Conservation (phyloP, 1,284 basidiomycete species). For the Stereum hirsutum region DNA sequence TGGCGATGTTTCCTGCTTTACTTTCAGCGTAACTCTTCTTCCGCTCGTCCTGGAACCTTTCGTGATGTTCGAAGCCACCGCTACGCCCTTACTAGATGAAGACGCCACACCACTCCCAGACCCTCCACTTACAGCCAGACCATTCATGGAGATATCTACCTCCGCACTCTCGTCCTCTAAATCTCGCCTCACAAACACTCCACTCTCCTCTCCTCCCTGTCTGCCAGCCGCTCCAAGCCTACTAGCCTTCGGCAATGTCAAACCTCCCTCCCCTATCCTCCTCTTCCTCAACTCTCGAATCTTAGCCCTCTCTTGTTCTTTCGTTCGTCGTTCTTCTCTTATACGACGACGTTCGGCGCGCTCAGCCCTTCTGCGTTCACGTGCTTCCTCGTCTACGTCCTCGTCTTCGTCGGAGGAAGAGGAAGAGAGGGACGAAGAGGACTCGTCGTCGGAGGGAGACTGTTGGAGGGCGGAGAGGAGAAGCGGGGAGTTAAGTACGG, state of each 20-base stretch:
- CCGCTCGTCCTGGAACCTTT: too few relatives aligned
- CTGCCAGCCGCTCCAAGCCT: too few relatives aligned
- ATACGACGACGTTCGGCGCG: too few relatives aligned
- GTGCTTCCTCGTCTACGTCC: constrained; percentile 27
- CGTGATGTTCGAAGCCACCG: too few relatives aligned
- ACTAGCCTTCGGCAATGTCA: constrained; percentile 14
- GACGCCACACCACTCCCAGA: too few relatives aligned
- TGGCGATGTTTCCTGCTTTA: background rate
- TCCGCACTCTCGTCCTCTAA: constrained; percentile 49
- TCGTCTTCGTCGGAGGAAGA: too few relatives aligned
- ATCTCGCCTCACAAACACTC: constrained; percentile 45
- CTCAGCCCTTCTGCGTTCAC: constrained; percentile 27
- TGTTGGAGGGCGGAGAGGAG: constrained; percentile 22
- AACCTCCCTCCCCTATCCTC: constrained; percentile 27
- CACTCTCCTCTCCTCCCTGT: constrained; percentile 14
- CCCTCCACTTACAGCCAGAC: too few relatives aligned
- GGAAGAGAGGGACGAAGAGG: constrained; percentile 21
- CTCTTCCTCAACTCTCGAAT: constrained; percentile 47
- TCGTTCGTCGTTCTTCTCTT: too few relatives aligned
- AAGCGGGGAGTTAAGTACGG: constrained; percentile 37
- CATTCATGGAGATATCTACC: constrained; percentile 34
- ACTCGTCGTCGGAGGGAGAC: too few relatives aligned
- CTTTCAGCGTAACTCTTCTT: constrained; percentile 2
- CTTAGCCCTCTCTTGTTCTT: constrained; percentile 39
- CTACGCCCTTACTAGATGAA: too few relatives aligned